Percentiles rank a stretch among this genome's conserved stretches.
Evolutionary conservation across 306 rosid genomes (phyloP).

Genomic region (Echinosophora koreensis): DNA sequence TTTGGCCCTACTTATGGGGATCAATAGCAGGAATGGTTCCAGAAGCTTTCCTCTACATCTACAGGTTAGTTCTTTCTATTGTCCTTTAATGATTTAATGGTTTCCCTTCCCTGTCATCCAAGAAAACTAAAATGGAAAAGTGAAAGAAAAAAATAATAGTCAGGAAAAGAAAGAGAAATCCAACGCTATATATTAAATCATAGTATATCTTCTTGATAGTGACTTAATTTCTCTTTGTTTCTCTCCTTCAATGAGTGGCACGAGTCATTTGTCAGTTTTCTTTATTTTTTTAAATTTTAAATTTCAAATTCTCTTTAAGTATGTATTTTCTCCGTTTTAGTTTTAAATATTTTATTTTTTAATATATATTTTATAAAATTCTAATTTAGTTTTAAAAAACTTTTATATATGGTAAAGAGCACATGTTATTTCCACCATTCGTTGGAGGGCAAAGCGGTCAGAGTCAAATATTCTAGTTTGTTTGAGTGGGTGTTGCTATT

Average conservation of each 20-base stretch:
- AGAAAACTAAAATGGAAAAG: conserved; percentile 9
- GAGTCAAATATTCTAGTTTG: conserved; percentile 2
- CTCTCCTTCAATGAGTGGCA: background rate
- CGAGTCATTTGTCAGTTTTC: background rate
- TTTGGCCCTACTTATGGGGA: conserved; percentile 97
- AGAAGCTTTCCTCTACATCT: conserved; percentile 94
- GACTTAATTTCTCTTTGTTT: background rate
- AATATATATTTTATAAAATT: too few species aligned
- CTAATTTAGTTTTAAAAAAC: too few species aligned
- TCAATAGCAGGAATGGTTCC: conserved; percentile 98
- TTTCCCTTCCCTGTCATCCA: background rate
- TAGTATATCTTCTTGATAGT: background rate
- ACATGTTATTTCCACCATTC: conserved; percentile 3
- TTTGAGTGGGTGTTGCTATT: background rate
- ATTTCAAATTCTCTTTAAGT: background rate
- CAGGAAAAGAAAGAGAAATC: background rate
- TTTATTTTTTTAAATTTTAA: too few species aligned
- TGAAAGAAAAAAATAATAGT: background rate
- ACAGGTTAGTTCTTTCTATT: conserved; percentile 64
- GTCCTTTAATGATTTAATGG: background rate
- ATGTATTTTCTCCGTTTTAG: background rate
- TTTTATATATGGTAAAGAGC: background rate
- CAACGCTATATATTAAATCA: background rate
- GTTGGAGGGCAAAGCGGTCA: conserved; percentile 18
- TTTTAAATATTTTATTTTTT: too few species aligned